A percentile compares a stretch with the other conserved stretches of the same genome.
Conservation (phyloP, 2,329 filamentous ascomycete species). For the Alternaria alternata region DNA sequence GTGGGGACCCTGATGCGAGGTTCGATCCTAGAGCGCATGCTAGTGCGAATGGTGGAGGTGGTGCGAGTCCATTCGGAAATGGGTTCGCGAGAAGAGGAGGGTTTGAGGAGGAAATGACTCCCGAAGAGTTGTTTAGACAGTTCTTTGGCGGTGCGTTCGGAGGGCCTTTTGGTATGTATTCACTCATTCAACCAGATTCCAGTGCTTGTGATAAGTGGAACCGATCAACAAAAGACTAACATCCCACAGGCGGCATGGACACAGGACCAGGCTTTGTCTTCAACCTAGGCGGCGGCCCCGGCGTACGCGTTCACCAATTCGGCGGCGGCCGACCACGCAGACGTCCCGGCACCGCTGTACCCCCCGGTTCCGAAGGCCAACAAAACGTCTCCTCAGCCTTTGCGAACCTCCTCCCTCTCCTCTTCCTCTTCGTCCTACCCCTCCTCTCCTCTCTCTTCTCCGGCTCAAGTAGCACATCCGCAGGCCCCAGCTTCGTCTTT, state of each 20-base stretch:
- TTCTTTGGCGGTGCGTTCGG: constrained; percentile 86
- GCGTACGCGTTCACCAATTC: constrained; percentile 94
- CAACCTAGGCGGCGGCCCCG: constrained; percentile 90
- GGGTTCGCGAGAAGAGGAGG: constrained; percentile 66
- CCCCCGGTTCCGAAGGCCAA: constrained; percentile 60
- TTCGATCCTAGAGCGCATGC: constrained; percentile 71
- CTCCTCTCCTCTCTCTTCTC: constrained; percentile 81
- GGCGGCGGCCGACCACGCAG: constrained; percentile 79
- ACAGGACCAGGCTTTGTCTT: constrained; percentile 90
- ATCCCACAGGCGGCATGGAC: constrained; percentile 68
- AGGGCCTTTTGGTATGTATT: constrained; percentile 69
- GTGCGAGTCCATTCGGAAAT: constrained; percentile 69
- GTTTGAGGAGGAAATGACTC: constrained; percentile 92
- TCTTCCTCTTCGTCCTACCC: constrained; percentile 83
- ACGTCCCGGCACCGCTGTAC: constrained; percentile 69
- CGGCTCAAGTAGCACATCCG: constrained; percentile 52
- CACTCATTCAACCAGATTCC: background rate
- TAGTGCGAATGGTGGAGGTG: constrained; percentile 48
- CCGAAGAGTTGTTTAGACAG: constrained; percentile 94
- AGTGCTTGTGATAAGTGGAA: background rate
- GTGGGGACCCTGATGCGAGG: constrained; percentile 89
- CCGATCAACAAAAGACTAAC: constrained; percentile 5
- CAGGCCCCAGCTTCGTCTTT: constrained; percentile 77
- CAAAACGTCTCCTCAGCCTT: constrained; percentile 63
- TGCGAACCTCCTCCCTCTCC: constrained; percentile 81